A percentile compares a stretch with the other conserved stretches of the same genome.
These are phyloP conservation scores for Barnettozyma pratensis DNA, from an alignment of 805 yeast species.

Conservation along the genomic window DNA sequence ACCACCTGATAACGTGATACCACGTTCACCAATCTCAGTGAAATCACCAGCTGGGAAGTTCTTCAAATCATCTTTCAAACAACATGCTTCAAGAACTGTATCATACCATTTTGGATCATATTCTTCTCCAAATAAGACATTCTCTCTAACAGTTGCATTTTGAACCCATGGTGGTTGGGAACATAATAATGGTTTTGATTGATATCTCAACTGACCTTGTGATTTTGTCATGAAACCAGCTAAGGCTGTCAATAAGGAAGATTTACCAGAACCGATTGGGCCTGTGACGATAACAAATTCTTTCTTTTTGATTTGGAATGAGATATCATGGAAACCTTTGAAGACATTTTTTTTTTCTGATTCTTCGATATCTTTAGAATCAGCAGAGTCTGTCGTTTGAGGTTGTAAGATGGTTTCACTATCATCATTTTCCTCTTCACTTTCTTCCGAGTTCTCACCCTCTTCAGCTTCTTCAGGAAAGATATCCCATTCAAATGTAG, in stretches of 20 bases:
- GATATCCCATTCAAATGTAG: constrained; percentile 64
- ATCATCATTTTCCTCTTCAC: constrained; percentile 12
- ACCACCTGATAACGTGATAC: constrained; percentile 74
- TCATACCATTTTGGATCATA: constrained; percentile 46
- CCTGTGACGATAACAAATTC: constrained; percentile 77
- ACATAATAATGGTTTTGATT: constrained; percentile 46
- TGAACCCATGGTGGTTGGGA: constrained; percentile 72
- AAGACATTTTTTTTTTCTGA: constrained; percentile 27
- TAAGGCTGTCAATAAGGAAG: constrained; percentile 61
- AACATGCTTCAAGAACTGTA: constrained; percentile 52
- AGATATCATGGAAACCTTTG: constrained; percentile 42
- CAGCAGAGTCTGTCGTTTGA: not conserved
- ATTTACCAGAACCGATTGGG: constrained; percentile 71
- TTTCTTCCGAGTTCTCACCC: constrained; percentile 21
- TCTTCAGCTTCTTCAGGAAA: constrained; percentile 24
- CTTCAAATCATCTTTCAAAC: constrained; percentile 51
- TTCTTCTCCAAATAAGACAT: constrained; percentile 54
- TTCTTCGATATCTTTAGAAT: constrained; percentile 3
- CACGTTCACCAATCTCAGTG: constrained; percentile 73
- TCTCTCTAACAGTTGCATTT: constrained; percentile 65
- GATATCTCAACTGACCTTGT: constrained; percentile 42
- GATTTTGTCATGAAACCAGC: constrained; percentile 59
- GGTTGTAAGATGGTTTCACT: too few relatives aligned
- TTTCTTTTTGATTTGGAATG: constrained; percentile 45
- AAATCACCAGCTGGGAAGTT: constrained; percentile 61